Base-by-base conservation (phyloP, 768 basidiomycete genomes). In the Tylopilus vinaceipallidus region DNA sequence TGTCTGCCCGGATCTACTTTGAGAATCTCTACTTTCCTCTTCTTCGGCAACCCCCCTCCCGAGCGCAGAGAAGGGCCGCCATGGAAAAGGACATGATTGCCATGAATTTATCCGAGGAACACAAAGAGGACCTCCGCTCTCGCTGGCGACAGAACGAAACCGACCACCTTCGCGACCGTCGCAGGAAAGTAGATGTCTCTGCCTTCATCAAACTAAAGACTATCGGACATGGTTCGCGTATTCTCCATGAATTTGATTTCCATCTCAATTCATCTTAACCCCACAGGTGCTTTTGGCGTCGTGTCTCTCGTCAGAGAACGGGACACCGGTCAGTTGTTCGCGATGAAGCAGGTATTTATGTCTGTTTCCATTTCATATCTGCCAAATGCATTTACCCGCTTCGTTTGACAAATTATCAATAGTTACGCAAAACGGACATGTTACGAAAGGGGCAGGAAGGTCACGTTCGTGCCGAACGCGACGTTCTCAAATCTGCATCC, bases 361-460 rank as follows among this genome's bases (percentile, higher is more conserved):
- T 59, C 41, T 56, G 45, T 54, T 56, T 58, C 57, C 35, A 63
- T 69, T 52, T 58, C 61, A 56, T 63, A 56, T 56, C 33, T 56
- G 50, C 50, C 42, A 62, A 59, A 60, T 61, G 22, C 45, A 22
- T 69, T 62, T 58, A 57, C 48, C 47, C 40, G 52, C 65, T 52
- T 57, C 56, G 55, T 61, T 57, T 46, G 33, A 41, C 55, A 64
- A 63, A 52, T 63, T 54, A 20, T 38, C 48, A 45, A 49, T 63
- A 90, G 88, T 74, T 91, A 65, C 82, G 90, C 55, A 92, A 91
- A 73, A 81, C 81, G 53, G 91, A 94, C 69, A 94, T 95, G 92
- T 78, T 95, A 63, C 86, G 91, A 45, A 95, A 94, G 75, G 91
- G 93, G 20, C 95, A 98, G 69, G 95, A 98, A 72, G 95, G 94